These are phyloP conservation scores for Komagataella pseudopastoris DNA, from an alignment of 805 yeast genomes.

Conservation along the genomic window DNA sequence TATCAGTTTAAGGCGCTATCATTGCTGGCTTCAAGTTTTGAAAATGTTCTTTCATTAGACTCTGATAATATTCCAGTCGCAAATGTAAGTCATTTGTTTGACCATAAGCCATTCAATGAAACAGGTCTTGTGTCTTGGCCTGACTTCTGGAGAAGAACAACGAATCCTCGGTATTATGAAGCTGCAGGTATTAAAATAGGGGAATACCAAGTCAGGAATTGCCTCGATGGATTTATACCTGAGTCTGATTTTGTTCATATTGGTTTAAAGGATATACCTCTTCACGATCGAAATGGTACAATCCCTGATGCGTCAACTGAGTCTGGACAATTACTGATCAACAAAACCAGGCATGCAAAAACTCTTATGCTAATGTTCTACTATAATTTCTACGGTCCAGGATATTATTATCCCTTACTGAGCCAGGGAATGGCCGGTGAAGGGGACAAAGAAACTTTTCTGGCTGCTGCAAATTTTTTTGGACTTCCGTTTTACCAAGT, in stretches of 20 bases:
- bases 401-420: slow-evolving; percentile 41
- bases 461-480: slow-evolving; percentile 50
- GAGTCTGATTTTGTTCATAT: background rate
- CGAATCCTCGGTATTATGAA: slow-evolving; percentile 43
- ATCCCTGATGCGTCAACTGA: slow-evolving; percentile 53
- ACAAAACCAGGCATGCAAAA: slow-evolving; percentile 39
- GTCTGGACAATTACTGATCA: slow-evolving; percentile 49
- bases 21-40: slow-evolving; percentile 29
- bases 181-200: slow-evolving; percentile 31
- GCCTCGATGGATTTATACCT: slow-evolving; percentile 6
- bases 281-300: slow-evolving; percentile 46
- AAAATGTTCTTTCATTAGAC: slow-evolving; percentile 30
- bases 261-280: slow-evolving; percentile 20
- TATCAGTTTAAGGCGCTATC: slow-evolving; percentile 25
- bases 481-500: slow-evolving; percentile 40
- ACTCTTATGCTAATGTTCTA: slow-evolving; percentile 42
- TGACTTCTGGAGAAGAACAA: slow-evolving; percentile 54
- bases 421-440: slow-evolving; percentile 58
- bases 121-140: slow-evolving; percentile 51
- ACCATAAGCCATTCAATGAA: slow-evolving; percentile 26
- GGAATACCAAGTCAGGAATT: slow-evolving; percentile 20
- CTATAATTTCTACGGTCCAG: slow-evolving; percentile 48
- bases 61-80: slow-evolving; percentile 32
- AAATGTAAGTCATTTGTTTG: slow-evolving; percentile 37
- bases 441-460: slow-evolving; percentile 71